phyloP scores from a whole-genome alignment of 2,329 filamentous ascomycete genomes.

The Calonectria multiphialidica region DNA sequence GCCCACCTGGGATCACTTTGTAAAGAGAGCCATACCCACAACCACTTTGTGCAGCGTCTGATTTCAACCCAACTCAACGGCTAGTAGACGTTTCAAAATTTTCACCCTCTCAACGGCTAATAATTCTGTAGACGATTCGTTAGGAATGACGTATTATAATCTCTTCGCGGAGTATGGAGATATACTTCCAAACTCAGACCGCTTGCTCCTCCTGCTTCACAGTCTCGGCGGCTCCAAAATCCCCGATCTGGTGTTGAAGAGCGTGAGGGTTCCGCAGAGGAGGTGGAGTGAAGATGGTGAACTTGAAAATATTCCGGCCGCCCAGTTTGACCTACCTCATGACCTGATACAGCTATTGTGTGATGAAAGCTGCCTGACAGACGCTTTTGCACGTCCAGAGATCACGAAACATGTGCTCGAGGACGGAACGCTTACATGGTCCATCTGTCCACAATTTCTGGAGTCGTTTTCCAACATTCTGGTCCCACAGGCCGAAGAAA shows the following conservation, averaged over 20 bases:
- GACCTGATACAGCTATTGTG: slow-evolving; percentile 36
- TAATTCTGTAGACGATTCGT: slow-evolving; percentile 19
- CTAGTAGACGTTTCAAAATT: neutral
- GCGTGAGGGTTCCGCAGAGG: slow-evolving; percentile 32
- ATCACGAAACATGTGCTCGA: slow-evolving; percentile 30
- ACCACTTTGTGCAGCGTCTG: slow-evolving; percentile 38
- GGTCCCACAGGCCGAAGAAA: slow-evolving; percentile 31
- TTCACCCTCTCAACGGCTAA: neutral
- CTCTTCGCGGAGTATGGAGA: slow-evolving; percentile 42
- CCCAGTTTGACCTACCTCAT: slow-evolving; percentile 38
- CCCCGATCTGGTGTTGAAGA: slow-evolving; percentile 39
- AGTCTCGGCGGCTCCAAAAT: slow-evolving; percentile 39
- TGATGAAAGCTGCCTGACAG: slow-evolving; percentile 24
- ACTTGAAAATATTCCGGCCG: slow-evolving; percentile 36
- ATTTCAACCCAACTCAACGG: slow-evolving; percentile 37
- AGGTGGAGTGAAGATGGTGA: slow-evolving; percentile 45
- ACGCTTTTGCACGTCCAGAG: slow-evolving; percentile 22
- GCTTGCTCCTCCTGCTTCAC: slow-evolving; percentile 40
- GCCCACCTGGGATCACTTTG: slow-evolving; percentile 41
- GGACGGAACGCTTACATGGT: slow-evolving; percentile 34
- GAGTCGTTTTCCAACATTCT: neutral
- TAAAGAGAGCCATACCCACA: slow-evolving; percentile 26
- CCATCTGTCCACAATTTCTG: slow-evolving; percentile 28
- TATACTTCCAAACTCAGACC: slow-evolving; percentile 38
- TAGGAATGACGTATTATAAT: slow-evolving; percentile 38